Evolutionary conservation across 306 rosid species (phyloP).

Genomic region (Quercus alba): DNA sequence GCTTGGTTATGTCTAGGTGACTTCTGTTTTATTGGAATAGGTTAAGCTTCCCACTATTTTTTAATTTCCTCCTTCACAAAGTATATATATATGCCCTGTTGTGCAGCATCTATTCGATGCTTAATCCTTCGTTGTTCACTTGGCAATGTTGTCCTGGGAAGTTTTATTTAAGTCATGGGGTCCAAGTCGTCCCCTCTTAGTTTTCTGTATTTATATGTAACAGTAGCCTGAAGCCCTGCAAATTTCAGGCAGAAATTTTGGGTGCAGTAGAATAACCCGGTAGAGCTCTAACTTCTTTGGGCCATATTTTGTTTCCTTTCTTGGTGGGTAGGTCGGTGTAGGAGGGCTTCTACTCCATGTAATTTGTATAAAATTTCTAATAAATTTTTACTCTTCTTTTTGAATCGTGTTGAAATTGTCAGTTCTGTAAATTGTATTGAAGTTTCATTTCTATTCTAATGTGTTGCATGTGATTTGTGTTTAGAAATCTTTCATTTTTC

Average conservation of each 20-base stretch:
- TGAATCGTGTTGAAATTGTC: background rate
- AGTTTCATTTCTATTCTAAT: too few species aligned
- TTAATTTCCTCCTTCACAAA: background rate
- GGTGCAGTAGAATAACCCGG: constrained; percentile 30
- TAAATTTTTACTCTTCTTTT: background rate
- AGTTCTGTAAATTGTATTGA: too few species aligned
- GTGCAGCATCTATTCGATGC: constrained; percentile 62
- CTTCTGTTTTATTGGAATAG: background rate
- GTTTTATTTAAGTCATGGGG: constrained; percentile 25
- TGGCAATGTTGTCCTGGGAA: background rate
- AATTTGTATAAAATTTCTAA: constrained; percentile 21
- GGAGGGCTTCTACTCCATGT: background rate
- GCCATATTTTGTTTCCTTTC: background rate
- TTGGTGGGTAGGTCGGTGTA: background rate
- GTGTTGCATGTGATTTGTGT: too few species aligned
- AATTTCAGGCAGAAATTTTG: constrained; percentile 38
- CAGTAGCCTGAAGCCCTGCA: constrained; percentile 31
- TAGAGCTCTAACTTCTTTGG: constrained; percentile 5
- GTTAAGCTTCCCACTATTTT: background rate
- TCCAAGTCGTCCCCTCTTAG: constrained; percentile 31
- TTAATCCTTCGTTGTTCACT: background rate
- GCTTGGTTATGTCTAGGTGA: constrained; percentile 86
- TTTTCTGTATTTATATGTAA: constrained; percentile 24
- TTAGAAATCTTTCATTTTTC: too few species aligned
- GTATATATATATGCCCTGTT: constrained; percentile 5